These are phyloP conservation scores for Fusarium caatingaense DNA, from an alignment of 2,329 filamentous ascomycete species.

Conservation along the genomic window DNA sequence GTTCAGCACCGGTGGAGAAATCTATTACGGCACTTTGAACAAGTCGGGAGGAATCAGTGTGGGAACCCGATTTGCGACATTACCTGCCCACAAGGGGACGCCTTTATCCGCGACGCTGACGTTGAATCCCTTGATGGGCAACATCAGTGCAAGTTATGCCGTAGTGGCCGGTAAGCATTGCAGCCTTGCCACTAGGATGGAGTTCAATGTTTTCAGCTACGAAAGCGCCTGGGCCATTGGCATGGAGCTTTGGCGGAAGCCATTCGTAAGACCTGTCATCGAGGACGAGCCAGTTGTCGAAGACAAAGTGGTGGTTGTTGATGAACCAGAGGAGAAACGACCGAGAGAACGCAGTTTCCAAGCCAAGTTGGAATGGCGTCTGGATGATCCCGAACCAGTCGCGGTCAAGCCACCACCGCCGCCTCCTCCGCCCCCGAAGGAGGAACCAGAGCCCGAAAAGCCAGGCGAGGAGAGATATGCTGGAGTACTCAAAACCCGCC, in stretches of 20 bases:
- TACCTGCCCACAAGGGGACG: constrained; percentile 83
- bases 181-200: constrained; percentile 88
- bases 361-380: constrained; percentile 64
- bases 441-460: constrained; percentile 35
- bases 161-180: constrained; percentile 86
- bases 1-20: constrained; percentile 89
- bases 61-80: constrained; percentile 87
- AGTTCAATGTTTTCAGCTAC: constrained; percentile 98
- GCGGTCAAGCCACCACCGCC: constrained; percentile 14
- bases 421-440: constrained; percentile 11
- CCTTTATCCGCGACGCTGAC: constrained; percentile 95
- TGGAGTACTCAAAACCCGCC: constrained; percentile 87
- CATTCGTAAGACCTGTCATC: constrained; percentile 53
- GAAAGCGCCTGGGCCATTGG: constrained; percentile 94
- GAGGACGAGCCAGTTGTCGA: constrained; percentile 46
- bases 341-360: constrained; percentile 60
- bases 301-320: constrained; percentile 44
- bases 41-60: constrained; percentile 93
- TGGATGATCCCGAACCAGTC: constrained; percentile 54
- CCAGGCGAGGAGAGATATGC: constrained; percentile 73
- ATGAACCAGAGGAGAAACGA: constrained; percentile 28
- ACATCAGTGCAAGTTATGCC: constrained; percentile 89
- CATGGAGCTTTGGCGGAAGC: constrained; percentile 89
- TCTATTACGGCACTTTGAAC: constrained; percentile 95
- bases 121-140: constrained; percentile 93